Evolutionary conservation across 805 yeast species (phyloP).

Genomic region (Starmerella stigmatis): DNA sequence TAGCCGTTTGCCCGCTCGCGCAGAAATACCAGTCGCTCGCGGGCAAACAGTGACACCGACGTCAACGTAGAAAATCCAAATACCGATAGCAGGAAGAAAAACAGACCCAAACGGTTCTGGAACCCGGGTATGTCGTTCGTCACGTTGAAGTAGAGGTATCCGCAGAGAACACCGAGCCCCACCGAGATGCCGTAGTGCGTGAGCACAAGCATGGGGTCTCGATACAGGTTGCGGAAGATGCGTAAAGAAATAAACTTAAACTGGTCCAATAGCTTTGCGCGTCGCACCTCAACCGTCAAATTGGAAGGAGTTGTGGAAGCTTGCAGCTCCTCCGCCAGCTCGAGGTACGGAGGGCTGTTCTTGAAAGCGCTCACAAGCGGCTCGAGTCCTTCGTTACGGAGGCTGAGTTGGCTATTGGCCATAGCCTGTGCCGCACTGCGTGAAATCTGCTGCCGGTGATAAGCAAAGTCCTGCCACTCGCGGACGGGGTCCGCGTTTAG

Average conservation of each 20-base stretch:
- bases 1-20: slow-evolving; percentile 93
- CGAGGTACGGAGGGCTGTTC: slow-evolving; percentile 23
- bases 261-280: slow-evolving; percentile 57
- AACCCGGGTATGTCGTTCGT: slow-evolving; percentile 88
- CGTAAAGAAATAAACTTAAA: slow-evolving; percentile 67
- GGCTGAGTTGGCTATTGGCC: slow-evolving; percentile 19
- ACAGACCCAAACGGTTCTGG: slow-evolving; percentile 88
- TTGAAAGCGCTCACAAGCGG: slow-evolving; percentile 28
- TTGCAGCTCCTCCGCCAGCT: slow-evolving; percentile 22
- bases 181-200: slow-evolving; percentile 75
- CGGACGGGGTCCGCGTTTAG: slow-evolving; percentile 20
- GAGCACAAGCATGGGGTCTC: slow-evolving; percentile 81
- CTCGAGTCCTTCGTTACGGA: slow-evolving; percentile 25
- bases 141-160: slow-evolving; percentile 71
- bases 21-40: slow-evolving; percentile 78
- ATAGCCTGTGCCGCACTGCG: slow-evolving; percentile 22
- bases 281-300: slow-evolving; percentile 24
- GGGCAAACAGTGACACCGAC: slow-evolving; percentile 77
- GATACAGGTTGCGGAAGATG: slow-evolving; percentile 81
- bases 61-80: slow-evolving; percentile 93
- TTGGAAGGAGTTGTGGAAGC: slow-evolving; percentile 14
- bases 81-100: slow-evolving; percentile 79
- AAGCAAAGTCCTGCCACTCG: slow-evolving; percentile 25
- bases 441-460: slow-evolving; percentile 21
- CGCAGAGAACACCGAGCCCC: slow-evolving; percentile 72